These are phyloP conservation scores for Cryptococcus deneoformans DNA, from an alignment of 1,284 basidiomycete genomes.

Conservation along the genomic window DNA sequence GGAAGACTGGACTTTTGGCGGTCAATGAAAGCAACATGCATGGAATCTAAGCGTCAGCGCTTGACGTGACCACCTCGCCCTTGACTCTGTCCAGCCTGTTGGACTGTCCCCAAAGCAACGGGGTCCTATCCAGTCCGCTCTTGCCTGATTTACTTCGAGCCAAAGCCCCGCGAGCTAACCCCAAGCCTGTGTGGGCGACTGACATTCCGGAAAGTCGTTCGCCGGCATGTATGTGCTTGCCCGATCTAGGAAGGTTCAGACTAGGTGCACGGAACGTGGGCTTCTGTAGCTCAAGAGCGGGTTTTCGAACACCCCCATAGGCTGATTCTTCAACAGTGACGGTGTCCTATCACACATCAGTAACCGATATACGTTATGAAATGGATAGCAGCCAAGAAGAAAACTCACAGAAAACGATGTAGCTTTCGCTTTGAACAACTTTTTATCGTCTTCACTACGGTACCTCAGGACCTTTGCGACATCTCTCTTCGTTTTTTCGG, in stretches of 20 bases:
- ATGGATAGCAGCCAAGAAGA: too few species aligned
- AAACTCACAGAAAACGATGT: conserved; percentile 43
- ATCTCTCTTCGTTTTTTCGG: conserved; percentile 43
- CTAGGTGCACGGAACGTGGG: conserved; percentile 2
- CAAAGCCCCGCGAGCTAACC: conserved; percentile 42
- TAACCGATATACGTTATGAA: too few species aligned
- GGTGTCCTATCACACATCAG: too few species aligned
- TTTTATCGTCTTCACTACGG: conserved; percentile 37
- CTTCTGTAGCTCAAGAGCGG: not conserved
- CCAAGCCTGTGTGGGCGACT: conserved; percentile 36
- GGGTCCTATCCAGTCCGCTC: conserved; percentile 7
- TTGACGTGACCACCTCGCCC: not conserved
- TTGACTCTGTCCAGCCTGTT: not conserved
- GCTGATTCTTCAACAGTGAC: too few species aligned
- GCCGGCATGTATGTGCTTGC: conserved; percentile 36
- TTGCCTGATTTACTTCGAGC: conserved; percentile 13
- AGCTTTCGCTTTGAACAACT: conserved; percentile 44
- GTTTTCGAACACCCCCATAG: too few species aligned
- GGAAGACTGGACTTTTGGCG: too few species aligned
- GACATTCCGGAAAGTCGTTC: conserved; percentile 44
- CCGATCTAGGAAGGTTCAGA: conserved; percentile 20
- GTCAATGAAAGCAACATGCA: too few species aligned
- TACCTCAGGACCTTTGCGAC: conserved; percentile 49
- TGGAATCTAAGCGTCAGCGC: not conserved
- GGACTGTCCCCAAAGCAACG: conserved; percentile 7